Conservation (phyloP, 257 asterid species). For the Salvia hispanica region DNA sequence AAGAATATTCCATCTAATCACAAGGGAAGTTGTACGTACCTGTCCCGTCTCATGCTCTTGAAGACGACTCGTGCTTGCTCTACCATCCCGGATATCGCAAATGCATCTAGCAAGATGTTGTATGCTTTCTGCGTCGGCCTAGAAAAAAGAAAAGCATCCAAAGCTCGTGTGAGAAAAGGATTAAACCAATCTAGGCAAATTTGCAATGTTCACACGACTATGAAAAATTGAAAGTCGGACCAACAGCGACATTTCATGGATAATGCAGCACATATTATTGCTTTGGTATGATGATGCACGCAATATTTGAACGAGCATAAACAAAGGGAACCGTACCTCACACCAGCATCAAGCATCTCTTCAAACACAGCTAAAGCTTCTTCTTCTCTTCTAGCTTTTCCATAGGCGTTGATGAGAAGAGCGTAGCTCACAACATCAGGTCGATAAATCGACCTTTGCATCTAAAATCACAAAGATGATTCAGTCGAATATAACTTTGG, state of each 20-base stretch:
- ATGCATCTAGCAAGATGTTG: slow-evolving; percentile 94
- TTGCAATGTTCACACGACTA: too few relatives aligned
- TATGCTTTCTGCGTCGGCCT: slow-evolving; percentile 96
- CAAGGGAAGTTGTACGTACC: slow-evolving; percentile 41
- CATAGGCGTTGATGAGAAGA: slow-evolving; percentile 79
- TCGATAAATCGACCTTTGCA: slow-evolving; percentile 73
- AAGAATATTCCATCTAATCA: slow-evolving; percentile 5
- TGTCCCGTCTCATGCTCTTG: slow-evolving; percentile 98
- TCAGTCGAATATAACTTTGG: slow-evolving; percentile 3
- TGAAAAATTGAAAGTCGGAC: too few relatives aligned
- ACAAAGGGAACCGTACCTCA: slow-evolving; percentile 54
- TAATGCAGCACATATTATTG: background rate
- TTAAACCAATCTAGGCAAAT: background rate
- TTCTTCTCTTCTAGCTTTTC: slow-evolving; percentile 98
- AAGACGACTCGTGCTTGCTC: slow-evolving; percentile 86
- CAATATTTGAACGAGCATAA: slow-evolving; percentile 19
- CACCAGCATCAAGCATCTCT: slow-evolving; percentile 99
- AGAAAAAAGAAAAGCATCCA: slow-evolving; percentile 33
- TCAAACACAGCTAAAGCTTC: slow-evolving; percentile 97
- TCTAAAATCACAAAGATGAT: slow-evolving; percentile 47
- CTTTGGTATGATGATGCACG: background rate
- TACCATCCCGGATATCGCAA: slow-evolving; percentile 98
- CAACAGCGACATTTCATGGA: background rate
- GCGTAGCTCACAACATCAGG: slow-evolving; percentile 99
- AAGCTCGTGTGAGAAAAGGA: slow-evolving; percentile 6